These are phyloP conservation scores for Pyrenochaeta sp. DNA, from an alignment of 2,329 filamentous ascomycete genomes.

Conservation along the genomic window DNA sequence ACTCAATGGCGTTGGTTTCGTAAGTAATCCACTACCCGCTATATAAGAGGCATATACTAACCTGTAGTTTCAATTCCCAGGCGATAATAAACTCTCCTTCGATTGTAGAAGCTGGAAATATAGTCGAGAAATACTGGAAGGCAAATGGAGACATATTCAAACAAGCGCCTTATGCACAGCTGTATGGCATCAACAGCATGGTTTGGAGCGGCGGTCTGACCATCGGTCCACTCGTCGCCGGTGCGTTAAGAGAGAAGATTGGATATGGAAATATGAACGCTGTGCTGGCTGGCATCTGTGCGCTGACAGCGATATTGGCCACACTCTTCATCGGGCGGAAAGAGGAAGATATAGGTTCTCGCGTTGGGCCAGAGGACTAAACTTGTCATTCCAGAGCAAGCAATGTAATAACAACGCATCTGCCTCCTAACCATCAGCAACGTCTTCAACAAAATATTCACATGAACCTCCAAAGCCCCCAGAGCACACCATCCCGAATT, in stretches of 20 bases:
- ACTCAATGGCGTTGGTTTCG: conserved; percentile 60
- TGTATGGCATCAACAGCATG: conserved; percentile 72
- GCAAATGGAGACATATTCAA: conserved; percentile 65
- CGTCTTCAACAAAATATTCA: not conserved
- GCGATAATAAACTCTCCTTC: conserved; percentile 39
- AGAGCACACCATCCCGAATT: too few species aligned
- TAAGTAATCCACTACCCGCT: conserved; percentile 32
- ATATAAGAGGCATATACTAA: conserved; percentile 22
- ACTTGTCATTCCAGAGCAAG: not conserved
- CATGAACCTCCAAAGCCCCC: not conserved
- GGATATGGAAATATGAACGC: conserved; percentile 68
- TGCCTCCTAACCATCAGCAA: not conserved
- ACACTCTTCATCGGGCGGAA: conserved; percentile 55
- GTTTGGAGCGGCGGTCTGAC: conserved; percentile 68
- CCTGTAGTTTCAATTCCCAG: conserved; percentile 47
- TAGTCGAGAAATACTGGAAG: conserved; percentile 64
- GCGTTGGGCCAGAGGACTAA: not conserved
- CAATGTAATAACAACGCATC: not conserved
- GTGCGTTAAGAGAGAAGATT: conserved; percentile 59
- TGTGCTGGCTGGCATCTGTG: conserved; percentile 58
- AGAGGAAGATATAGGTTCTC: not conserved
- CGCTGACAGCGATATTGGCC: conserved; percentile 54
- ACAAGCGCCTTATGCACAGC: conserved; percentile 69
- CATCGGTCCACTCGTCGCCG: conserved; percentile 66
- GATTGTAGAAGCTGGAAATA: conserved; percentile 65